Base-by-base conservation (phyloP, 805 yeast genomes). In the Ogataea allantospora region DNA sequence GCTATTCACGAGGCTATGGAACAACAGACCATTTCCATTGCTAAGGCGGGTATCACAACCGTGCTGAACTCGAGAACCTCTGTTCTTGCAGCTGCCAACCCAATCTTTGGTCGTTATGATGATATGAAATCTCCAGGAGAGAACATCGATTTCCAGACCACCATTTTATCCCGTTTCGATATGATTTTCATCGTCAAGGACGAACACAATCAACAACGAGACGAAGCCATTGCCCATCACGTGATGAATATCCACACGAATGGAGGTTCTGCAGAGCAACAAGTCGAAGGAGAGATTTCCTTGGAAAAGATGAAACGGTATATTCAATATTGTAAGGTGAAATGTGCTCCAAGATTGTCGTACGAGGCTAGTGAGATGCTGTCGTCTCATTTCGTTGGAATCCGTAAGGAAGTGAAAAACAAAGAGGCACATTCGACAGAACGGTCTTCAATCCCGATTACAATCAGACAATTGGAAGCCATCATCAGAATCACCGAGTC, bases 1-100 rank as follows among this genome's bases (percentile, higher is more conserved):
- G 98, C 99, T 0, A 93, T 93, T 50, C 99, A 93, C 64, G 99
- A 93, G 70, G 99, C 99, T 9, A 93, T 93, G 99, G 99, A 93
- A 68, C 99, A 93, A 65, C 99, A 93, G 65, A 93, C 99, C 0
- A 93, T 93, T 43, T 91, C 98, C 10, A 89, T 93, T 60, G 99
- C 99, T 21, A 93, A 93, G 62, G 99, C 99, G 7, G 99, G 99
- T 62, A 93, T 93, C 51, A 93, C 98, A 2, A 93, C 99, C 0
- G 89, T 93, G 39, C 73, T 93, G 51, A 93, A 93, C 63, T 93
- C 99, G 3, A 77, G 99, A 65, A 93, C 99, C 0, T 82, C 95
- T 23, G 99, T 93, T 4, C 70, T 93, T 31, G 99, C 99, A 0
- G 99, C 99, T 16, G 99, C 99, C 6, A 93, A 93, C 64, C 99